Evolutionary conservation across 169 alveolate genomes (phyloP).

Genomic region (Eimeria tenella): DNA sequence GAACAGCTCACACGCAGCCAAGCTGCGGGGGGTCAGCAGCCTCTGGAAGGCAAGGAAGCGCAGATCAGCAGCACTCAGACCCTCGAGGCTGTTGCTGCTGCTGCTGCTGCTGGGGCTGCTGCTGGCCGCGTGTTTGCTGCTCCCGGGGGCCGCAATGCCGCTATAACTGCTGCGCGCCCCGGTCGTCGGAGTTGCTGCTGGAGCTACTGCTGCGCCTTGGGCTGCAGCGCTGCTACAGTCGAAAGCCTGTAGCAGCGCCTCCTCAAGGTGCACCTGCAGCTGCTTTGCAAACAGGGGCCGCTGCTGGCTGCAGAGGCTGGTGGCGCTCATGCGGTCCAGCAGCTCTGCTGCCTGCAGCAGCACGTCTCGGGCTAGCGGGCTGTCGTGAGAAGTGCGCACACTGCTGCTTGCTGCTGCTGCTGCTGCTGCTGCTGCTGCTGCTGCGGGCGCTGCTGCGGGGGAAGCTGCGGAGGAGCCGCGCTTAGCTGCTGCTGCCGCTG

Average conservation of each 20-base stretch:
- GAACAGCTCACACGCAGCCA: slow-evolving; percentile 71
- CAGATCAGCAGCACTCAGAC: background rate
- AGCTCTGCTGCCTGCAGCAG: slow-evolving; percentile 51
- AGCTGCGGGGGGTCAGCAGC: slow-evolving; percentile 35
- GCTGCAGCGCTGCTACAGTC: slow-evolving; percentile 58
- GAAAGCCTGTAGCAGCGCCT: background rate
- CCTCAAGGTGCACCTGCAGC: slow-evolving; percentile 67
- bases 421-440: slow-evolving; percentile 74
- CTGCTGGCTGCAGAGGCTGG: slow-evolving; percentile 64
- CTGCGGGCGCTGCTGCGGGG: slow-evolving; percentile 33
- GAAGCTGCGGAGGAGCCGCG: background rate
- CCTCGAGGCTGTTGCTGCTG: background rate
- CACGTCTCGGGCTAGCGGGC: slow-evolving; percentile 63
- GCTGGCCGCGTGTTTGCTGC: background rate
- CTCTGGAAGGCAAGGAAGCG: slow-evolving; percentile 58
- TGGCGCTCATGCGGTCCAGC: slow-evolving; percentile 30
- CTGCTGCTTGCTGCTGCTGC: slow-evolving; percentile 26
- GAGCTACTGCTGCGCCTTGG: slow-evolving; percentile 25
- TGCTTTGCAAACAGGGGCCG: slow-evolving; percentile 72
- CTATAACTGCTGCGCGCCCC: slow-evolving; percentile 31
- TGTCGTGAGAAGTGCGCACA: slow-evolving; percentile 8
- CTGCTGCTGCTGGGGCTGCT: slow-evolving; percentile 7
- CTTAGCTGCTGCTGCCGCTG: background rate
- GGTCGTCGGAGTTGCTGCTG: background rate
- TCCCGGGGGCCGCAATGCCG: slow-evolving; percentile 36